Evolutionary conservation across 768 basidiomycete genomes (phyloP).

Genomic region (Gymnopilus junonius): DNA sequence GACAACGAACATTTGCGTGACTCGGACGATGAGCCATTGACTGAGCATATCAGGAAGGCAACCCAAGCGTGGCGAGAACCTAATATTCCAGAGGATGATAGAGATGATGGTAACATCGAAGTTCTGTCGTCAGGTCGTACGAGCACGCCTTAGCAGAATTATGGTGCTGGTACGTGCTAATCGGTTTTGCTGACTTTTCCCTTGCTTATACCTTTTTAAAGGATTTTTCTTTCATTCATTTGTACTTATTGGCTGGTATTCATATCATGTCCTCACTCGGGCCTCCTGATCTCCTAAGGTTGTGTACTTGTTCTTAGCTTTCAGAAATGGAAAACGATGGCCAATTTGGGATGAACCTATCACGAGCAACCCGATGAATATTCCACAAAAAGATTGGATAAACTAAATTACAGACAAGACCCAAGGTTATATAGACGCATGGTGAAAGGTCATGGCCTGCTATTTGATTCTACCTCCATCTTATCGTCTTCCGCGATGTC

Average conservation of each 20-base stretch:
- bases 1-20: conserved; percentile 37
- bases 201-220: background rate
- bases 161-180: background rate
- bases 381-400: background rate
- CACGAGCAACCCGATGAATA: background rate
- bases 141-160: background rate
- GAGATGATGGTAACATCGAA: conserved; percentile 1
- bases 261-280: no score
- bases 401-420: conserved; percentile 2
- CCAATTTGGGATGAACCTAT: no score
- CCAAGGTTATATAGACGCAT: background rate
- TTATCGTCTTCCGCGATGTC: conserved; percentile 26
- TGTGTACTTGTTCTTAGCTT: no score
- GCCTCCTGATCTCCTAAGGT: no score
- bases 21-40: conserved; percentile 30
- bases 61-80: conserved; percentile 33
- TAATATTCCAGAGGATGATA: conserved; percentile 9
- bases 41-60: conserved; percentile 30
- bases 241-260: background rate
- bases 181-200: background rate
- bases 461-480: conserved; percentile 19
- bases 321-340: no score
- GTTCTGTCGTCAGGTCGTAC: background rate
- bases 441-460: conserved; percentile 5
- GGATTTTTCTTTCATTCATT: background rate